Percentiles rank a stretch among this genome's conserved stretches.
Conservation (phyloP, 805 yeast species). For the Komagataella mondaviorum region DNA sequence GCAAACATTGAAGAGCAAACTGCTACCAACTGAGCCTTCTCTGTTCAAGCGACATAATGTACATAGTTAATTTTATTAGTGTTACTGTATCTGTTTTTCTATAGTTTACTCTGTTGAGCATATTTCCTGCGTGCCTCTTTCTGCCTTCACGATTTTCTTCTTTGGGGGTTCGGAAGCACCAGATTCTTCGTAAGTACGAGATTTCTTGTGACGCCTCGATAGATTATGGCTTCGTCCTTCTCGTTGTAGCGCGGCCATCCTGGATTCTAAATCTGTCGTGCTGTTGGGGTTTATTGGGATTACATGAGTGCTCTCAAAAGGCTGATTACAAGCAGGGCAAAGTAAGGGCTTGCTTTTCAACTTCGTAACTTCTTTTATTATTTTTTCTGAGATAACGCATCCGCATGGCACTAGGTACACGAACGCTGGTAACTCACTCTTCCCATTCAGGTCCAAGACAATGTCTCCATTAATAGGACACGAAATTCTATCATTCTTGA, state of each 20-base stretch:
- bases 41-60: not conserved
- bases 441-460: not conserved
- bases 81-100: not conserved
- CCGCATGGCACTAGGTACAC: conserved; percentile 34
- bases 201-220: not conserved
- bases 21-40: not conserved
- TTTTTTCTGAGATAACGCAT: conserved; percentile 21
- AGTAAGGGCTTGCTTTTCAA: conserved; percentile 2
- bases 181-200: not conserved
- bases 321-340: conserved; percentile 29
- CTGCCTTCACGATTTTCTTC: not conserved
- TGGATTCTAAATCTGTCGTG: not conserved
- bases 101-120: not conserved
- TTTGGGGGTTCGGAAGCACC: not conserved
- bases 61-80: not conserved
- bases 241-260: not conserved
- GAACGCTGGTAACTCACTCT: conserved; percentile 11
- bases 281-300: conserved; percentile 17
- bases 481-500: not conserved
- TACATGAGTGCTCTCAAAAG: conserved; percentile 11
- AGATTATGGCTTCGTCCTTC: not conserved
- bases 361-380: conserved; percentile 13
- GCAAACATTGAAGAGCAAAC: not conserved
- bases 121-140: not conserved
- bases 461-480: conserved; percentile 1